phyloP scores from a whole-genome alignment of 2,329 filamentous ascomycete genomes.

The Celoporthe dispersa region DNA sequence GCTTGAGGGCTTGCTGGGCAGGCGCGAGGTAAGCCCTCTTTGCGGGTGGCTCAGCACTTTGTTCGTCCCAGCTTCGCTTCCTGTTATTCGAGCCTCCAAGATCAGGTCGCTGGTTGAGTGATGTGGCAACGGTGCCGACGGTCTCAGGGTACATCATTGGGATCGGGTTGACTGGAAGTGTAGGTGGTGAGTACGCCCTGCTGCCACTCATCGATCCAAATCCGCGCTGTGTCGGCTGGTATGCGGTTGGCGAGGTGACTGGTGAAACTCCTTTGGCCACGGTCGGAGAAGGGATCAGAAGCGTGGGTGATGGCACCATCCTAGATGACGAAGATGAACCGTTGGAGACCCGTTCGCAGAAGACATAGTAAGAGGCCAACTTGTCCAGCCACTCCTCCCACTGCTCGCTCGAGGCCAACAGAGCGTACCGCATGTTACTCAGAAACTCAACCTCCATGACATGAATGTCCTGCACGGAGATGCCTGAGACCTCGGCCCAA shows the following conservation, averaged over 20 bases:
- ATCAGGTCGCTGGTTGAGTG: constrained; percentile 52
- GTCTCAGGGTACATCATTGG: constrained; percentile 36
- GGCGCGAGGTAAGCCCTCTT: constrained; percentile 51
- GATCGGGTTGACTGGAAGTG: constrained; percentile 36
- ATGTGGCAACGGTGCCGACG: constrained; percentile 40
- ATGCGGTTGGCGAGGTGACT: constrained; percentile 54
- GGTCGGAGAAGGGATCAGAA: constrained; percentile 47
- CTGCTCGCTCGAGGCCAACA: constrained; percentile 82
- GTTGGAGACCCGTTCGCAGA: constrained; percentile 70
- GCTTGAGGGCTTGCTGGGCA: constrained; percentile 36
- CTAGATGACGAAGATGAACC: constrained; percentile 53
- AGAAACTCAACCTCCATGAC: constrained; percentile 99
- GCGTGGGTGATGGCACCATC: constrained; percentile 42
- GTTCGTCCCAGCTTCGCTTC: constrained; percentile 58
- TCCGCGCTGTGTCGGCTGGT: constrained; percentile 40
- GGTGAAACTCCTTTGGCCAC: constrained; percentile 48
- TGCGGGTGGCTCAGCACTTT: constrained; percentile 56
- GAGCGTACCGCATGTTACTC: constrained; percentile 95
- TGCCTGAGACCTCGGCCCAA: constrained; percentile 96
- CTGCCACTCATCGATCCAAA: constrained; percentile 28
- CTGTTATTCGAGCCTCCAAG: constrained; percentile 41
- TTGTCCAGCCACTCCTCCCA: constrained; percentile 89
- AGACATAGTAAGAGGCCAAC: constrained; percentile 80
- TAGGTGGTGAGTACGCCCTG: constrained; percentile 44
- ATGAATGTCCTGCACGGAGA: constrained; percentile 92